These are phyloP conservation scores for Xylariales sp. DNA, from an alignment of 2,329 filamentous ascomycete species.

Conservation along the genomic window DNA sequence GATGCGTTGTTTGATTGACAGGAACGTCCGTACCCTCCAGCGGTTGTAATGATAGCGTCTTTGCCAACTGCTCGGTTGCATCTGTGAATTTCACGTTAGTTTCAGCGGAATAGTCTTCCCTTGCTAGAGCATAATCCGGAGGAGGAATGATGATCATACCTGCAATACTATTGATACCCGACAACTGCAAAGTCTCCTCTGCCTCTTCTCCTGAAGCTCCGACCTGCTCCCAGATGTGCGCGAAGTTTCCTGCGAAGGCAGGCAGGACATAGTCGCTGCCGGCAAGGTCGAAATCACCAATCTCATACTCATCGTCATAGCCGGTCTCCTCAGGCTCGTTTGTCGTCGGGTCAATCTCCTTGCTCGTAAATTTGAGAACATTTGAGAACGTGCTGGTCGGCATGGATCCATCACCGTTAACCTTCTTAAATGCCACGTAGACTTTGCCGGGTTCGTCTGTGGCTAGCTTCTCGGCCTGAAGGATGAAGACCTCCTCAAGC, in stretches of 20 bases:
- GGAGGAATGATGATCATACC: no score
- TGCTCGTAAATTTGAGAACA: constrained; percentile 92
- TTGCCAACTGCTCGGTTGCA: constrained; percentile 85
- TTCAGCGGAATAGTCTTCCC: no score
- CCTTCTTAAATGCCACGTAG: constrained; percentile 91
- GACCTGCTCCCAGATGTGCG: constrained; percentile 91
- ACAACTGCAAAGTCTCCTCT: constrained; percentile 84
- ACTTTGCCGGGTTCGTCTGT: constrained; percentile 88
- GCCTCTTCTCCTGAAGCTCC: constrained; percentile 85
- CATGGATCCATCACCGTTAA: constrained; percentile 70
- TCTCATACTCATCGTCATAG: constrained; percentile 97
- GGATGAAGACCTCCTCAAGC: constrained; percentile 87
- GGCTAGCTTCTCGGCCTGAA: constrained; percentile 76
- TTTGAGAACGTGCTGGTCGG: constrained; percentile 83
- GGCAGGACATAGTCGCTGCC: constrained; percentile 94
- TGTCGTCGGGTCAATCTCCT: constrained; percentile 95
- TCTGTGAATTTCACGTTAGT: constrained; percentile 46
- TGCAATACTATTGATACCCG: constrained; percentile 84
- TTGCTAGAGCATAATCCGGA: no score
- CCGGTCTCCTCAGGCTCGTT: constrained; percentile 85
- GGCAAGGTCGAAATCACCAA: constrained; percentile 85
- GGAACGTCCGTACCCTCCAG: constrained; percentile 92
- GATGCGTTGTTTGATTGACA: constrained; percentile 83
- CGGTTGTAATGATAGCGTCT: constrained; percentile 84
- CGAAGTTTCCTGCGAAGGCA: constrained; percentile 91